These are phyloP conservation scores for Dactylellina cionopaga DNA, from an alignment of 2,329 filamentous ascomycete species.

Conservation along the genomic window DNA sequence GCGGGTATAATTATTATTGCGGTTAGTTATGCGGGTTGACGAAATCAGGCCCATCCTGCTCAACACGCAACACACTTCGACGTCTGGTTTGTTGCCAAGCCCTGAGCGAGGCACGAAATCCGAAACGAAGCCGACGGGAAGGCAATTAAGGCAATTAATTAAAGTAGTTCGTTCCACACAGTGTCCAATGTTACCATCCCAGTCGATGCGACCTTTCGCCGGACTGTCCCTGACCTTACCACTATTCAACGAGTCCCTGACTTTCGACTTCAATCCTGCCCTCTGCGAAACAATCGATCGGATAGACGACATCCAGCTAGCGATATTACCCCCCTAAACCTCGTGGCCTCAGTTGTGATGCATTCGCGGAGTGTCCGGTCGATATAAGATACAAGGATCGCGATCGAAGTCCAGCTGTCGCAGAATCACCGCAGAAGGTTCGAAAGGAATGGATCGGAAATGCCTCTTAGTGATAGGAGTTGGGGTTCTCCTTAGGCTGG, in stretches of 20 bases:
- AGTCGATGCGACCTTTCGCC: constrained; percentile 21
- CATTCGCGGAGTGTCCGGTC: constrained; percentile 37
- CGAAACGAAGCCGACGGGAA: too few relatives aligned
- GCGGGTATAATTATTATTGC: constrained; percentile 2
- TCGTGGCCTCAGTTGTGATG: constrained; percentile 17
- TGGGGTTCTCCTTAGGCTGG: constrained; percentile 79
- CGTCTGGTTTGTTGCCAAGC: constrained; percentile 30
- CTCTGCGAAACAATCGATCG: constrained; percentile 1
- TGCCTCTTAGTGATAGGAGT: constrained; percentile 70
- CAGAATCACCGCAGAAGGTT: constrained; percentile 6
- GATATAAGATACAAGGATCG: background rate
- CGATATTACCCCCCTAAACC: constrained; percentile 16
- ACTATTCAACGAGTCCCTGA: background rate
- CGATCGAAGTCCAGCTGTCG: too few relatives aligned
- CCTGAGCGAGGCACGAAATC: constrained; percentile 20
- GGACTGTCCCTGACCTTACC: constrained; percentile 2
- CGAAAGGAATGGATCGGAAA: constrained; percentile 54
- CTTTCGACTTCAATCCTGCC: background rate
- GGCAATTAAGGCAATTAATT: background rate
- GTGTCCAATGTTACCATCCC: too few relatives aligned
- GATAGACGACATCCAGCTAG: background rate
- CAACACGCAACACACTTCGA: constrained; percentile 38
- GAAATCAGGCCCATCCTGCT: constrained; percentile 34
- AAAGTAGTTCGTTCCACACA: constrained; percentile 15
- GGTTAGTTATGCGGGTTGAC: constrained; percentile 49